Percentiles rank a stretch among this genome's conserved stretches.
Evolutionary conservation across 176 grass and related monocot genomes (phyloP).

Genomic region (Paspalum vaginatum): DNA sequence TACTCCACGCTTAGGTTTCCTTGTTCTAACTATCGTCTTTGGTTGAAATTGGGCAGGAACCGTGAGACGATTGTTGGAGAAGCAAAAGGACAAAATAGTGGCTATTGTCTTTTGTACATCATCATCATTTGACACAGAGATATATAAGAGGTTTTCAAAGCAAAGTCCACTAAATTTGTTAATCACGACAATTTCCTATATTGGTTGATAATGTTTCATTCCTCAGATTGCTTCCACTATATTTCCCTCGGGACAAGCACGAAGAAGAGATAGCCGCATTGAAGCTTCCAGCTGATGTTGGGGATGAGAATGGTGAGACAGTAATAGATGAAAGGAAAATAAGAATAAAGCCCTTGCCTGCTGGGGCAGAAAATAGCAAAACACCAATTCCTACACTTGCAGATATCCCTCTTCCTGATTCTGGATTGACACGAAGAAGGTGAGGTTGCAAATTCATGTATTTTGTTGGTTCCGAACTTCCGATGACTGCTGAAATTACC

Average conservation of each 20-base stretch:
- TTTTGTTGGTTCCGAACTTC: not conserved
- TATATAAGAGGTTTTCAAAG: conserved; percentile 78
- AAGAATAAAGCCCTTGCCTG: conserved; percentile 92
- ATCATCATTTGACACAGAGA: conserved; percentile 86
- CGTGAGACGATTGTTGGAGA: conserved; percentile 89
- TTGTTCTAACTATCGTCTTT: conserved; percentile 38
- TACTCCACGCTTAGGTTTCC: not conserved
- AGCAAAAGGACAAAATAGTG: conserved; percentile 88
- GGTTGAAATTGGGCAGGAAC: conserved; percentile 64
- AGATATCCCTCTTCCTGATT: conserved; percentile 72
- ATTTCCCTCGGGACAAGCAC: conserved; percentile 92
- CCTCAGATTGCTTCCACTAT: conserved; percentile 88
- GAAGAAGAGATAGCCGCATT: conserved; percentile 88
- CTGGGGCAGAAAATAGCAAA: conserved; percentile 44
- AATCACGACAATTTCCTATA: conserved; percentile 9
- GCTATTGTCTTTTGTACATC: conserved; percentile 91
- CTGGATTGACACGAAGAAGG: conserved; percentile 71
- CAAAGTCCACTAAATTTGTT: conserved; percentile 14
- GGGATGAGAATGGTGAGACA: conserved; percentile 98
- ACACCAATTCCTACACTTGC: conserved; percentile 32
- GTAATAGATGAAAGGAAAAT: conserved; percentile 98
- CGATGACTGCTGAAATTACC: conserved; percentile 15
- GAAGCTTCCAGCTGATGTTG: conserved; percentile 96
- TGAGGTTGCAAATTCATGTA: conserved; percentile 22
- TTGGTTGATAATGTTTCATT: conserved; percentile 32